phyloP scores from a whole-genome alignment of 257 asterid species.

The Misopates orontium region DNA sequence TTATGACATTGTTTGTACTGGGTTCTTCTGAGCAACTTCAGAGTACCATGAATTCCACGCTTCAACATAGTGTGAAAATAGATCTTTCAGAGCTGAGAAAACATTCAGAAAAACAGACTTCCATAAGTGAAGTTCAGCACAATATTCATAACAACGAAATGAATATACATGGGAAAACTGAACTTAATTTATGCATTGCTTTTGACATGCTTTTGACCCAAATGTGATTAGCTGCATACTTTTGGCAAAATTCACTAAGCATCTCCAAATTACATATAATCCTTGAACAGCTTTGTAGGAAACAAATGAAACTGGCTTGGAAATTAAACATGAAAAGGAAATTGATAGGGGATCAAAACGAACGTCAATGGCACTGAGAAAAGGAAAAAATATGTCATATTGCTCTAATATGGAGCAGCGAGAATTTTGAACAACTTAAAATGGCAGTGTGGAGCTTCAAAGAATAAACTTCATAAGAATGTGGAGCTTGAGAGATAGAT shows the following conservation, averaged over 20 bases:
- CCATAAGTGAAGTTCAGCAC: slow-evolving; percentile 8
- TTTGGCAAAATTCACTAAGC: background rate
- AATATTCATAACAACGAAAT: background rate
- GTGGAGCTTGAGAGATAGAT: background rate
- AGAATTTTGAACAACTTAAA: too few relatives aligned
- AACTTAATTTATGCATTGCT: background rate
- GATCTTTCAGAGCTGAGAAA: slow-evolving; percentile 78
- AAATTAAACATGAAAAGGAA: too few relatives aligned
- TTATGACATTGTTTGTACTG: slow-evolving; percentile 51
- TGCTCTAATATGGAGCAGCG: too few relatives aligned
- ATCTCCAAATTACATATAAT: background rate
- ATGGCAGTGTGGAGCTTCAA: background rate
- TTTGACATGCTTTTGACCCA: background rate
- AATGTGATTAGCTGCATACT: background rate
- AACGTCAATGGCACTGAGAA: too few relatives aligned
- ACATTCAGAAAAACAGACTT: slow-evolving; percentile 29
- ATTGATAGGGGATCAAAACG: too few relatives aligned
- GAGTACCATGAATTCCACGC: slow-evolving; percentile 96
- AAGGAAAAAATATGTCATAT: too few relatives aligned
- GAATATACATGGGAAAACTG: background rate
- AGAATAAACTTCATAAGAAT: background rate
- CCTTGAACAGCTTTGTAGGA: background rate
- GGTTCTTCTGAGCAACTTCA: slow-evolving; percentile 82
- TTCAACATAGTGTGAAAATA: slow-evolving; percentile 81
- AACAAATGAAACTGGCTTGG: too few relatives aligned